Base-by-base conservation (phyloP, 768 basidiomycete genomes). In the Tricholomella constricta region DNA sequence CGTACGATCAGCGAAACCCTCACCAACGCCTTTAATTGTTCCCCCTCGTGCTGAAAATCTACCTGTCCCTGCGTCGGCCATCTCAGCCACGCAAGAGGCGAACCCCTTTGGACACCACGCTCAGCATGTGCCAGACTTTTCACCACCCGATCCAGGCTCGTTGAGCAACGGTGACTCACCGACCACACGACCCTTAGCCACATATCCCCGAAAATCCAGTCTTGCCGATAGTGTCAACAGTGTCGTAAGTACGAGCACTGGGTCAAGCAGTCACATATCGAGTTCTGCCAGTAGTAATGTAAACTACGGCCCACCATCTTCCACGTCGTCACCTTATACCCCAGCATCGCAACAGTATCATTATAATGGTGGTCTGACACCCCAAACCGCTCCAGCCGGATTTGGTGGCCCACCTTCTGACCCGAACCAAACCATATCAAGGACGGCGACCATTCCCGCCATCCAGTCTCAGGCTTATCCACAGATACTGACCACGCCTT, bases 21-120 rank as follows among this genome's bases (percentile, higher is more conserved):
- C 69, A 9, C 70, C 74, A n/a, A 56, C 73, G 0, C 72, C 76
- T 6, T 72, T 77, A 8, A 63, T 71, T 31, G 70, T 77, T 17
- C 72, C 77, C 7, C 67, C 69, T 26, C 73, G 73, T 25, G 58
- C 65, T 23, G 74, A 73, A 43, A 67, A 67, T 40, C 64, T 71
- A 29, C 65, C 72, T 23, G 52, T 68, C 12, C 62, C 69, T n/a
- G 51, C 69, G 38, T 69, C 74, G 29, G 57, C 65, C 2, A 51
- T 60, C 26, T 67, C 68, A 17, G 58, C 69, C 44, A 60, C 72
- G 7, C 63, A 70, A 17, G 72, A 72, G 49, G 62, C 67, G 17
- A 58, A 66, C n/a, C 60, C 68, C 34, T 71, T 64, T 47, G 53
- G 49, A 34, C 53, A 54, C 10, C 42, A 43, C 17, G 15, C 32